Evolutionary conservation across 1,284 basidiomycete species (phyloP), one percentile per base, ranked within the genome.

Genomic region (Pseudozyma tsukubaensis): DNA sequence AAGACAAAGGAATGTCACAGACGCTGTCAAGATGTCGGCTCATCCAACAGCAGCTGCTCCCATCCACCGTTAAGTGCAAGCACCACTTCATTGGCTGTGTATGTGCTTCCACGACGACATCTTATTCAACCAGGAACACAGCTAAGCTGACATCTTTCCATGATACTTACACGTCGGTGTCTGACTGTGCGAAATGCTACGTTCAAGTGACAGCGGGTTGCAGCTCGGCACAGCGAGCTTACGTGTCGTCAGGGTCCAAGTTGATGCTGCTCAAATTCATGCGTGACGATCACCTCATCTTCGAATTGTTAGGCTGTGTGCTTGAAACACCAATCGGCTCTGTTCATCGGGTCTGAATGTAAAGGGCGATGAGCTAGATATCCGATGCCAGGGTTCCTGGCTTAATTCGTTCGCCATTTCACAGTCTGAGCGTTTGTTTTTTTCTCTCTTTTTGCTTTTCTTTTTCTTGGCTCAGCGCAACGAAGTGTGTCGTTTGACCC

Each of bases 161-260:
- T 29, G 24, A 29, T 29, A 29, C 24, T 29, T 29, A 29, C 24
- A 29, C 24, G 24, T 29, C 24, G 24, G 37, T 39, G 37, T 39
- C 13, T 39, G 37, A 13, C 13, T 39, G 37, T 39, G 8, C 16
- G 37, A 39, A 29, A 29, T 3, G 24, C 24, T 39, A 39, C 37
- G 3, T 39, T 12, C 18, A 43, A 19, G 42, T 43, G 42, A 43
- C 42, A 12, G 42, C 14, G 13, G 16, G 4, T 43, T 43, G 42
- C 42, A 43, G 42, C 42, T 43, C 42, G 42, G 42, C 42, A 43
- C 9, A n/a, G 42, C 14, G 18, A 43, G 37, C 37, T 39, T 39
- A 39, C 37, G 37, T 8, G 37, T 39, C 16, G 11, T 39, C 37
- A 39, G 37, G 37, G 37, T 39, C 37, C 37, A 39, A 39, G 4